Evolutionary conservation across 139 green algal genomes (phyloP).

Genomic region (Microglena sp.): DNA sequence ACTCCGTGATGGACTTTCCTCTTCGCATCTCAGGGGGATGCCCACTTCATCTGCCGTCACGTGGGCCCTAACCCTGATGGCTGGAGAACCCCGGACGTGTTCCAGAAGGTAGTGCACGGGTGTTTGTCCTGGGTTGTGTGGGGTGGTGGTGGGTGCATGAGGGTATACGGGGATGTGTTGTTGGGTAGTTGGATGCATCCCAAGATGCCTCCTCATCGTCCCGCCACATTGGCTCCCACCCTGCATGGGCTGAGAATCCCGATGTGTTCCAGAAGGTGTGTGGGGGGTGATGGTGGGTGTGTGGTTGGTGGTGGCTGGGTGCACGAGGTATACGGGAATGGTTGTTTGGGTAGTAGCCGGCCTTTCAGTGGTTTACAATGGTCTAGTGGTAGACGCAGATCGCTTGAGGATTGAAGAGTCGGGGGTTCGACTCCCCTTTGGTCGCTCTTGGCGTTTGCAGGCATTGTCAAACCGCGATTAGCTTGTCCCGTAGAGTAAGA

Average conservation of each 20-base stretch:
- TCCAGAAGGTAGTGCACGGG: constrained; percentile 49
- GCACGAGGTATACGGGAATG: too few relatives aligned
- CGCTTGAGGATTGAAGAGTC: too few relatives aligned
- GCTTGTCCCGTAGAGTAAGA: too few relatives aligned
- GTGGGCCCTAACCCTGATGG: constrained; percentile 74
- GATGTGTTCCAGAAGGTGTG: constrained; percentile 47
- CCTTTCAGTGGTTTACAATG: too few relatives aligned
- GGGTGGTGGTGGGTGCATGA: neutral
- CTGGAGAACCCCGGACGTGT: constrained; percentile 68
- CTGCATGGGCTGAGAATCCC: constrained; percentile 72
- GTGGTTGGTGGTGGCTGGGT: too few relatives aligned
- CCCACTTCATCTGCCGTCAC: constrained; percentile 35
- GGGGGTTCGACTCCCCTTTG: too few relatives aligned
- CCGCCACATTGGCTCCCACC: constrained; percentile 61
- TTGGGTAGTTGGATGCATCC: neutral
- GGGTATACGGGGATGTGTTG: too few relatives aligned
- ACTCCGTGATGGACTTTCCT: constrained; percentile 80
- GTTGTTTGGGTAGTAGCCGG: neutral
- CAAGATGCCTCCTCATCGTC: constrained; percentile 77
- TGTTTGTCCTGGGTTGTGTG: neutral
- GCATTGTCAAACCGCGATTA: too few relatives aligned
- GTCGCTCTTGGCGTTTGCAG: too few relatives aligned
- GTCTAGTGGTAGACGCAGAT: too few relatives aligned
- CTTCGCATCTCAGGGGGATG: constrained; percentile 52
- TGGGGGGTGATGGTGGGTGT: neutral